A percentile compares a stretch with the other conserved stretches of the same genome.
phyloP scores from a whole-genome alignment of 345 rosid species.

The Camelina sativa region DNA sequence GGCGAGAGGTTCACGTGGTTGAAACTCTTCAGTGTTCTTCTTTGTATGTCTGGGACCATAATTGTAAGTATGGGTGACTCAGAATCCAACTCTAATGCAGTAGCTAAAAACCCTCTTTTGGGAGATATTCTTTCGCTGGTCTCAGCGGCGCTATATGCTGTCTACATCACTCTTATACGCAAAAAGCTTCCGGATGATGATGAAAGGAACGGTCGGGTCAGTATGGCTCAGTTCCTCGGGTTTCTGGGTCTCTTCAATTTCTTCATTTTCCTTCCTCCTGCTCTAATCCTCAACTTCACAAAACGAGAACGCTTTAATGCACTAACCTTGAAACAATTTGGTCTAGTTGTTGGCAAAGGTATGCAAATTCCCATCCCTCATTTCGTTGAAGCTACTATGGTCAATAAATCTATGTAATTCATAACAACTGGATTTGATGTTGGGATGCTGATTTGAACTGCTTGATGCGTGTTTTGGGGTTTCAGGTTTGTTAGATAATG shows the following conservation, averaged over 20 bases:
- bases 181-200: conserved; percentile 85
- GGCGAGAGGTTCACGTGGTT: conserved; percentile 92
- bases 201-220: conserved; percentile 65
- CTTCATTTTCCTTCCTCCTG: conserved; percentile 76
- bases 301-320: conserved; percentile 64
- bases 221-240: conserved; percentile 96
- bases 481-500: conserved; percentile 88
- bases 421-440: background rate
- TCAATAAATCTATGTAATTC: background rate
- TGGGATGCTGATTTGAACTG: background rate
- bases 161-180: conserved; percentile 88
- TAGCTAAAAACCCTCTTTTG: conserved; percentile 72
- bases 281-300: conserved; percentile 69
- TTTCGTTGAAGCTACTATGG: background rate
- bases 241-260: conserved; percentile 84
- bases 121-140: conserved; percentile 81
- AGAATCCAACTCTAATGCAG: conserved; percentile 45
- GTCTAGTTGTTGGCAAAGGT: conserved; percentile 93
- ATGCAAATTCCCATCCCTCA: conserved; percentile 6
- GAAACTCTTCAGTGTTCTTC: conserved; percentile 85
- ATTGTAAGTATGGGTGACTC: conserved; percentile 92
- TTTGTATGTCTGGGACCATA: conserved; percentile 92
- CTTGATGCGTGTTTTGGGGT: background rate
- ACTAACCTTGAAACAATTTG: conserved; percentile 68
- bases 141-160: conserved; percentile 81